Percentiles rank a stretch among this genome's conserved stretches.
These are phyloP conservation scores for Mycena sp. DNA, from an alignment of 1,284 basidiomycete genomes.

Conservation along the genomic window DNA sequence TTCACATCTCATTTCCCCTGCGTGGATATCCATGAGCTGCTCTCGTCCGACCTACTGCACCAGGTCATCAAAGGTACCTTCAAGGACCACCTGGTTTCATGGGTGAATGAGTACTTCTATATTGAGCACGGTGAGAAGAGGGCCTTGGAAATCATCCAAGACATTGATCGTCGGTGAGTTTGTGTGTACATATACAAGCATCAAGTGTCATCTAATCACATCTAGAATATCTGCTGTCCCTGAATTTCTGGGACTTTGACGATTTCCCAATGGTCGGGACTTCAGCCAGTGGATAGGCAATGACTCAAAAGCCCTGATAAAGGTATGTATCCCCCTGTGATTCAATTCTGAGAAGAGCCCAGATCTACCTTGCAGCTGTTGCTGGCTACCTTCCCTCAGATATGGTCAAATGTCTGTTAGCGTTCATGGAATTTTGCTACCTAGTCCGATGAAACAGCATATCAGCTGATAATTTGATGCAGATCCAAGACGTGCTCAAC, in stretches of 20 bases:
- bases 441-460: constrained; percentile 30
- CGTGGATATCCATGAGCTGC: constrained; percentile 39
- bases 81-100: constrained; percentile 39
- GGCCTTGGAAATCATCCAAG: constrained; percentile 28
- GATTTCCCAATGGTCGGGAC: constrained; percentile 27
- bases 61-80: constrained; percentile 29
- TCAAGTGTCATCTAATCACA: constrained; percentile 1
- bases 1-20: constrained; percentile 40
- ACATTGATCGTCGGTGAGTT: constrained; percentile 40
- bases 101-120: constrained; percentile 38
- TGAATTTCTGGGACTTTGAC: constrained; percentile 26
- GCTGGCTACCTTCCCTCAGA: constrained; percentile 21
- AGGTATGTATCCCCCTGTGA: constrained; percentile 18
- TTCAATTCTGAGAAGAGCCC: neutral
- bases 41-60: constrained; percentile 44
- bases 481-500: constrained; percentile 32
- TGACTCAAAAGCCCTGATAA: constrained; percentile 30
- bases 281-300: constrained; percentile 33
- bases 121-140: constrained; percentile 22
- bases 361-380: constrained; percentile 30
- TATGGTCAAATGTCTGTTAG: constrained; percentile 24
- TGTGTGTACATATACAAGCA: constrained; percentile 37
- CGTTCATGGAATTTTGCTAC: constrained; percentile 40
- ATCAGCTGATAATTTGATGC: constrained; percentile 23
- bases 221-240: constrained; percentile 30